These are phyloP conservation scores for Trichoderma asperelloides DNA, from an alignment of 495 filamentous ascomycete species.

Conservation along the genomic window DNA sequence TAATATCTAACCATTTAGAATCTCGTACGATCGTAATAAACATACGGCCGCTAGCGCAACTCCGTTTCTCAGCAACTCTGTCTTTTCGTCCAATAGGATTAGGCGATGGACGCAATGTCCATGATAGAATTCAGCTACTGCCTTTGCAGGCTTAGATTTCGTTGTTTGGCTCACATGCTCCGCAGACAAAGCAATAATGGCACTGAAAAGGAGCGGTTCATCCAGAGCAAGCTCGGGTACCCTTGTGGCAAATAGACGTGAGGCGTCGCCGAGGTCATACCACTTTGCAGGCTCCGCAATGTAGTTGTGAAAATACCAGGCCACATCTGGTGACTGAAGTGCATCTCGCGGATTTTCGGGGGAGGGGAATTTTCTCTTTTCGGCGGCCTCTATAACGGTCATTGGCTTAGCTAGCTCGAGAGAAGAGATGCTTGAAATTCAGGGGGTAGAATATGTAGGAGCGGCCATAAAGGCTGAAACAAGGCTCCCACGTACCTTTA, in stretches of 20 bases:
- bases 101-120: conserved; percentile 15
- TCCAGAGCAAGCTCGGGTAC: conserved; percentile 21
- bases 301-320: conserved; percentile 25
- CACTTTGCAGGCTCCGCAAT: conserved; percentile 24
- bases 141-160: conserved; percentile 5
- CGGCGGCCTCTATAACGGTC: not conserved
- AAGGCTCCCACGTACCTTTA: not conserved
- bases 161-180: conserved; percentile 16
- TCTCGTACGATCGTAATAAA: conserved; percentile 31
- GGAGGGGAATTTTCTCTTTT: conserved; percentile 10
- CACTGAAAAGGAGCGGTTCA: conserved; percentile 27
- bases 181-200: conserved; percentile 29
- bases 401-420: not conserved
- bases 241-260: conserved; percentile 21
- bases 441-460: not conserved
- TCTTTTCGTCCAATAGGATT: conserved; percentile 14
- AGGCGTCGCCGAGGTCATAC: conserved; percentile 30
- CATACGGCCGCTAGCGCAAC: conserved; percentile 28
- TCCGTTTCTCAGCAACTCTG: conserved; percentile 17
- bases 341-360: not conserved
- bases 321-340: conserved; percentile 11
- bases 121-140: conserved; percentile 13
- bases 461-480: not conserved
- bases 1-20: conserved; percentile 16
- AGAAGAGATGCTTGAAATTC: not conserved